A percentile compares a stretch with the other conserved stretches of the same genome.
Conservation (phyloP, 768 basidiomycete genomes). For the Asterophora lycoperdoides region DNA sequence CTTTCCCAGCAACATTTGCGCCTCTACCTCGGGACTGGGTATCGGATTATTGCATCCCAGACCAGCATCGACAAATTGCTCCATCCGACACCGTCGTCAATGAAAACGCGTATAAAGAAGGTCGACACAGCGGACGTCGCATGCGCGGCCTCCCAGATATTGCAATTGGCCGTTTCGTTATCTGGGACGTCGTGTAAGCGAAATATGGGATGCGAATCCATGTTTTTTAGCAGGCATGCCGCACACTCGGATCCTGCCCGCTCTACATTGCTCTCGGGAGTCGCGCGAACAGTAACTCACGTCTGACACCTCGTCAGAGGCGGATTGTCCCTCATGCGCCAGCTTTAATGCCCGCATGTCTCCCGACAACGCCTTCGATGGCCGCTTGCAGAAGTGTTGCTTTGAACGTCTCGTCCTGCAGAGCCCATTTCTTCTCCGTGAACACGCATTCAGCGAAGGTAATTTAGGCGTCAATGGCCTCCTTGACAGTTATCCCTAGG, state of each 20-base stretch:
- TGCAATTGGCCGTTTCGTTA: conserved; percentile 8
- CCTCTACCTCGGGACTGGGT: conserved; percentile 2
- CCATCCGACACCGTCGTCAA: no score
- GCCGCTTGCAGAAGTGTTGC: not conserved
- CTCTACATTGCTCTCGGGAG: no score
- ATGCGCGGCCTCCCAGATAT: conserved; percentile 28
- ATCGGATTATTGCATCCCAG: conserved; percentile 16
- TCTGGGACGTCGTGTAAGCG: conserved; percentile 8
- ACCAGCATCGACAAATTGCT: no score
- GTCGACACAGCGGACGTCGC: conserved; percentile 25
- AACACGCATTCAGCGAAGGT: conserved; percentile 6
- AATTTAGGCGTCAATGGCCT: conserved; percentile 18
- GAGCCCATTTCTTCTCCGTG: not conserved
- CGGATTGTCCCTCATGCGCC: not conserved
- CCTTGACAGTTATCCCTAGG: conserved; percentile 18
- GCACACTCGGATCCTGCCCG: conserved; percentile 7
- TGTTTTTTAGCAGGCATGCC: conserved; percentile 1
- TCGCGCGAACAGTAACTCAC: not conserved
- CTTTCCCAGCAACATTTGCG: not conserved
- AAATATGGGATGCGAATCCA: conserved; percentile 8
- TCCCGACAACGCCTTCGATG: conserved; percentile 1
- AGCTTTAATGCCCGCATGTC: not conserved
- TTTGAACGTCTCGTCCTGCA: conserved; percentile 5
- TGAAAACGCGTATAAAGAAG: conserved; percentile 12
- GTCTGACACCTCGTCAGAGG: not conserved